phyloP scores from a whole-genome alignment of 768 basidiomycete genomes.

The Naganishia randhawae region DNA sequence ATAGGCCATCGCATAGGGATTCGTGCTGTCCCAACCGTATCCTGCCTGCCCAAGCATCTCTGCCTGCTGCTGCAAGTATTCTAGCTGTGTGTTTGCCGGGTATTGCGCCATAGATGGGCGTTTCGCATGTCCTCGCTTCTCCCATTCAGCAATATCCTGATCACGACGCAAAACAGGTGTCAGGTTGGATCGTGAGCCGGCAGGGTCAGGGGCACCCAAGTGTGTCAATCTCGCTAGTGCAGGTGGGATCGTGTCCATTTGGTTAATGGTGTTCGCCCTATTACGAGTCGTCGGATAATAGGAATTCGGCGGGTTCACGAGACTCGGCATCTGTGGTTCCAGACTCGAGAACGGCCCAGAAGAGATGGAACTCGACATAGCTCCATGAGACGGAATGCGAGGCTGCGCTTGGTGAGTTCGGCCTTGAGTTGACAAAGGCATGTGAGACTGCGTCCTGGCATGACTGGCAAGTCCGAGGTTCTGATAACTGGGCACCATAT shows the following conservation, averaged over 20 bases:
- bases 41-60: slow-evolving; percentile 49
- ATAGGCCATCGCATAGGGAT: slow-evolving; percentile 23
- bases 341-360: slow-evolving; percentile 20
- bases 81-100: slow-evolving; percentile 79
- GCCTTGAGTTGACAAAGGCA: slow-evolving; percentile 25
- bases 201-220: slow-evolving; percentile 63
- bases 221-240: slow-evolving; percentile 84
- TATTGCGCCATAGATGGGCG: slow-evolving; percentile 48
- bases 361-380: slow-evolving; percentile 22
- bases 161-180: slow-evolving; percentile 93
- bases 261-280: slow-evolving; percentile 87
- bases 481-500: slow-evolving; percentile 13
- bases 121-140: slow-evolving; percentile 60
- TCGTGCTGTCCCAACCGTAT: slow-evolving; percentile 28
- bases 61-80: slow-evolving; percentile 88
- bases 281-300: slow-evolving; percentile 60
- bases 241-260: slow-evolving; percentile 88
- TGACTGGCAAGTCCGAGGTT: slow-evolving; percentile 13
- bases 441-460: slow-evolving; percentile 21
- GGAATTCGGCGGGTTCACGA: slow-evolving; percentile 61
- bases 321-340: slow-evolving; percentile 15
- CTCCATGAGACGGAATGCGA: slow-evolving; percentile 40
- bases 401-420: slow-evolving; percentile 39
- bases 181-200: slow-evolving; percentile 56
- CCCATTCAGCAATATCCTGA: slow-evolving; percentile 94